Conservation (phyloP, 257 asterid genomes). For the Solanum medicagineum region DNA sequence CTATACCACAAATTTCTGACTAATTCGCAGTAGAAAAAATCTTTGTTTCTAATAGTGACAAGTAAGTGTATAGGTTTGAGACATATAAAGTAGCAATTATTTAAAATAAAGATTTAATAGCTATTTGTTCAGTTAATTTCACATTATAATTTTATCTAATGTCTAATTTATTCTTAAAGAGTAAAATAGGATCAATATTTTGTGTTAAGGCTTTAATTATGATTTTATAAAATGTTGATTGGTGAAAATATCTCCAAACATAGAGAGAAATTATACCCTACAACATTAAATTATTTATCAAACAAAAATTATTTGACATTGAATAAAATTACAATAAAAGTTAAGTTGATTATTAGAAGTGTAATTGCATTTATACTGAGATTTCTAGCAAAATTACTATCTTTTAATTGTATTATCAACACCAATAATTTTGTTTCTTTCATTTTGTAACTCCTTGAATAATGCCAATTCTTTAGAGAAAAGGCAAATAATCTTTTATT, state of each 20-base stretch:
- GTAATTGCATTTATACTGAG: not conserved
- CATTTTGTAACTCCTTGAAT: too few relatives aligned
- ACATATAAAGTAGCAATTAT: too few relatives aligned
- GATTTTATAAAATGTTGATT: not conserved
- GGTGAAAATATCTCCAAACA: not conserved
- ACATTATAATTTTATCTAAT: not conserved
- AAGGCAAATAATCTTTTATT: not conserved
- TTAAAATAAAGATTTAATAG: not conserved
- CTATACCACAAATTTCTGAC: too few relatives aligned
- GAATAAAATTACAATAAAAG: not conserved
- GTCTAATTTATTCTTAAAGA: not conserved
- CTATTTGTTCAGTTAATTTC: not conserved
- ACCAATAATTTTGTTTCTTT: too few relatives aligned
- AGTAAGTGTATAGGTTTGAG: too few relatives aligned
- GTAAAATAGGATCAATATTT: not conserved
- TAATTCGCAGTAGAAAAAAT: too few relatives aligned
- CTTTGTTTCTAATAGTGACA: too few relatives aligned
- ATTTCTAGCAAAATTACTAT: not conserved
- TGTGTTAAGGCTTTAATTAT: not conserved
- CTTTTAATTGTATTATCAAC: not conserved
- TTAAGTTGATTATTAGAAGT: not conserved
- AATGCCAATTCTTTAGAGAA: too few relatives aligned
- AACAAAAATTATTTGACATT: not conserved
- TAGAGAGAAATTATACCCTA: not conserved
- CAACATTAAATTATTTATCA: not conserved